Conservation (phyloP, 2,329 filamentous ascomycete genomes). For the Penicillium sp. region DNA sequence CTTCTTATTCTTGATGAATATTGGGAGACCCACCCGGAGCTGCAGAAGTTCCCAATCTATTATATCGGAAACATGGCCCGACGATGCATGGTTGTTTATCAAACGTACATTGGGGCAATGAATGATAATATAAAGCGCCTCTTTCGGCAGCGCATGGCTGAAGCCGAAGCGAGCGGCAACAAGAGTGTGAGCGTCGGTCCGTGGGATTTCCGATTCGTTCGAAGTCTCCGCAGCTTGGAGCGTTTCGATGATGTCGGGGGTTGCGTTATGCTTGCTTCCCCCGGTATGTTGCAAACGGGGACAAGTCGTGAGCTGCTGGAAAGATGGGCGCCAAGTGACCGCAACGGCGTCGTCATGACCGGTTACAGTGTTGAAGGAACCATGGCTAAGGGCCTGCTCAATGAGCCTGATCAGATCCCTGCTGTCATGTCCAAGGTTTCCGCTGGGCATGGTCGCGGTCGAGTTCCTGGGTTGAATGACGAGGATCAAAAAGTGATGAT, state of each 20-base stretch:
- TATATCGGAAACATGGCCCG: conserved; percentile 93
- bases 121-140: conserved; percentile 97
- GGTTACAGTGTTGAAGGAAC: conserved; percentile 98
- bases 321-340: conserved; percentile 90
- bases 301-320: conserved; percentile 90
- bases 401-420: conserved; percentile 90
- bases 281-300: conserved; percentile 97
- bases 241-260: conserved; percentile 93
- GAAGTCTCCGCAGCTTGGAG: conserved; percentile 86
- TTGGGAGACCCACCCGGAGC: conserved; percentile 85
- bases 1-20: conserved; percentile 95
- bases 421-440: conserved; percentile 77
- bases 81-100: conserved; percentile 98
- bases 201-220: conserved; percentile 95
- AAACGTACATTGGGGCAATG: conserved; percentile 97
- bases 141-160: conserved; percentile 88
- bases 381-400: conserved; percentile 94
- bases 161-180: conserved; percentile 77
- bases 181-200: conserved; percentile 67
- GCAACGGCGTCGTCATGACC: conserved; percentile 97
- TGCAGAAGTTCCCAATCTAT: conserved; percentile 89
- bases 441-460: conserved; percentile 52
- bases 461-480: conserved; percentile 57
- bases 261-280: conserved; percentile 95
- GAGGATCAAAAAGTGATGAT: conserved; percentile 89